Evolutionary conservation across 192 early-diverging fungal species (phyloP), one percentile per base, ranked within the genome.

Genomic region (Gonapodya sp.): DNA sequence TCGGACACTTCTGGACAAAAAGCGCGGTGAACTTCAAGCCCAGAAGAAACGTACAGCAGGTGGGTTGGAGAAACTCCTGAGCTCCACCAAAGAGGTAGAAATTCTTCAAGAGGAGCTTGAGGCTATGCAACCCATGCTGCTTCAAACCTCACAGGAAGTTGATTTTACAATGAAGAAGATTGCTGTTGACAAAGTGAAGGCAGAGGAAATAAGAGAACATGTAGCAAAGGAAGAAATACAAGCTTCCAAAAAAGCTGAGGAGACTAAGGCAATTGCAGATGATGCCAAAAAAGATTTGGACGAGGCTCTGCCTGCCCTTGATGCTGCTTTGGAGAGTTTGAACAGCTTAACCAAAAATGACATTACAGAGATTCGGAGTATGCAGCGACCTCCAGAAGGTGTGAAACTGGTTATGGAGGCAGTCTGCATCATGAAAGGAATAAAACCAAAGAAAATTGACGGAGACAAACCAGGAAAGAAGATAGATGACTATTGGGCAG

Each of bases 351-450:
- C 89, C 73, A 83, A 88, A 1, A 82, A 88, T 0, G 89, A 91
- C 81, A 90, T 91, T 35, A 88, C 88, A 33, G 85, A 90, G 64
- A 82, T 91, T 1, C 89, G 89, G 80, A 86, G 87, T 8, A 90
- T 91, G 88, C 89, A 91, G 82, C 86, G 86, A 81, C 89, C 89
- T n/a, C 89, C 89, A 1, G 83, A 86, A 34, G 89, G 87, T 73
- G 89, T 91, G 0, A 90, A 90, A 80, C 82, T 91, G 24, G 89
- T 91, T n/a, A 91, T 91, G 89, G 89, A 91, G 82, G 87, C 89
- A 0, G 85, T 91, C 1, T 91, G 89, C 78, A 84, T 90, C 36
- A 91, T 91, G 89, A 91, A 91, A 79, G 89, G 89, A 74, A 84
- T 91, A n/a, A 91, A 91, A 80, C 89, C 89, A 1, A 86, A 90